Conservation (phyloP, 148 eudicot species). For the Hydrangea macrophylla region DNA sequence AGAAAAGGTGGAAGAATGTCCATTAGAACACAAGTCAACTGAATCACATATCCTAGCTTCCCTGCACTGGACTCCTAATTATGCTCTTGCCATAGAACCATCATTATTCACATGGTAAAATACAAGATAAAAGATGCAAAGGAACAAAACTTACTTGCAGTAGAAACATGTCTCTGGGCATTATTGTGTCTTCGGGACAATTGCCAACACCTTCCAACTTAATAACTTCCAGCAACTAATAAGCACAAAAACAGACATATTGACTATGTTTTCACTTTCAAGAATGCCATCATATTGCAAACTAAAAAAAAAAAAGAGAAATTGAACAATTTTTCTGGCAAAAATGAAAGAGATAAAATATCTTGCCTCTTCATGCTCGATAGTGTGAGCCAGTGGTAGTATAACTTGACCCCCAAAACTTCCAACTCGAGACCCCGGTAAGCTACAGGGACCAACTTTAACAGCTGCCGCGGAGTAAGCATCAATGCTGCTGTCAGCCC, state of each 20-base stretch:
- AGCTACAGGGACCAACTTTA: slow-evolving; percentile 81
- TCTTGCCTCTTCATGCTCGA: slow-evolving; percentile 91
- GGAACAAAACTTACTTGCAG: slow-evolving; percentile 58
- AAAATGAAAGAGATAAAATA: background rate
- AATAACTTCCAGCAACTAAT: slow-evolving; percentile 78
- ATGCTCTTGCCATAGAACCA: no score
- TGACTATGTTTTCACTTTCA: background rate
- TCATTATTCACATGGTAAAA: background rate
- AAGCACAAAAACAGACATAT: background rate
- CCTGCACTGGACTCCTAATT: background rate
- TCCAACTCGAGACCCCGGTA: slow-evolving; percentile 71
- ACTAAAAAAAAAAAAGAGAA: background rate
- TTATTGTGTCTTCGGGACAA: slow-evolving; percentile 71
- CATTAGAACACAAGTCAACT: no score
- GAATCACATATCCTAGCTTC: background rate
- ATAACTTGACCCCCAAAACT: slow-evolving; percentile 83
- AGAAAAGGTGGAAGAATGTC: no score
- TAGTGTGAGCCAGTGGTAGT: slow-evolving; percentile 89
- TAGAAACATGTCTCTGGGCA: slow-evolving; percentile 80
- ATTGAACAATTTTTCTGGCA: background rate
- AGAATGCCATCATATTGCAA: background rate
- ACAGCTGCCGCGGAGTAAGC: slow-evolving; percentile 87
- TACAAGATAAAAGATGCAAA: background rate
- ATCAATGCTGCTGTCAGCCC: slow-evolving; percentile 94
- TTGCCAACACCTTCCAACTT: slow-evolving; percentile 74